Evolutionary conservation across 495 filamentous ascomycete genomes (phyloP).

Genomic region (Aspergillus cavernicola): DNA sequence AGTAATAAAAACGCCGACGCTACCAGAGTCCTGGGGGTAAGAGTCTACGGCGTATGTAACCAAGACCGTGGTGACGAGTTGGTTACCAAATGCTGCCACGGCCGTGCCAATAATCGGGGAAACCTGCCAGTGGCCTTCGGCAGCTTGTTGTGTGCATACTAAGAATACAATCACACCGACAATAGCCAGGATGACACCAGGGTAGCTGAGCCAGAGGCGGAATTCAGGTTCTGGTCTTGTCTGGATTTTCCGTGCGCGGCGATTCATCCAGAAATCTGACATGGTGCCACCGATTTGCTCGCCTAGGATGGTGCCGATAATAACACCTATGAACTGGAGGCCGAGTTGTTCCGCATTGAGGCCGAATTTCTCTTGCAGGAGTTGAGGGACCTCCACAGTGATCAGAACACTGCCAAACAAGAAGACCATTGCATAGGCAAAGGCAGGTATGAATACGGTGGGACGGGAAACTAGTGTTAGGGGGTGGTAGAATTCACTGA

Average conservation of each 20-base stretch:
- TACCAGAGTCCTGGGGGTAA: constrained; percentile 29
- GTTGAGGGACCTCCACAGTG: constrained; percentile 51
- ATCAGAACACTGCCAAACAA: constrained; percentile 42
- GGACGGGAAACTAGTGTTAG: constrained; percentile 37
- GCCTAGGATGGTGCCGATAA: constrained; percentile 52
- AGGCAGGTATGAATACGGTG: constrained; percentile 44
- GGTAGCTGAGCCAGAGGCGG: constrained; percentile 52
- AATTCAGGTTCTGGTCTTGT: constrained; percentile 37
- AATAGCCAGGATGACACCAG: constrained; percentile 44
- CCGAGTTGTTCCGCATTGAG: constrained; percentile 52
- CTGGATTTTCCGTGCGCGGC: constrained; percentile 21
- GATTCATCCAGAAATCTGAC: constrained; percentile 43
- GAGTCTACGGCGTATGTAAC: constrained; percentile 48
- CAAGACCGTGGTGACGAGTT: constrained; percentile 53
- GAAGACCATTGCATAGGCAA: constrained; percentile 53
- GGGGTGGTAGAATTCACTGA: constrained; percentile 46
- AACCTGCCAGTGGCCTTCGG: constrained; percentile 41
- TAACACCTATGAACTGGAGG: constrained; percentile 48
- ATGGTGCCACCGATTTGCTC: constrained; percentile 50
- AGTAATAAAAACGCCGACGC: constrained; percentile 8
- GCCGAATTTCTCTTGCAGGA: constrained; percentile 46
- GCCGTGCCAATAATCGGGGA: constrained; percentile 48
- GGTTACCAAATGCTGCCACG: constrained; percentile 49
- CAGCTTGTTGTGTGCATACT: constrained; percentile 24
- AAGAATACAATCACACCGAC: constrained; percentile 50